Conservation (phyloP, 208 protist species). For the Leishmania mexicana region DNA sequence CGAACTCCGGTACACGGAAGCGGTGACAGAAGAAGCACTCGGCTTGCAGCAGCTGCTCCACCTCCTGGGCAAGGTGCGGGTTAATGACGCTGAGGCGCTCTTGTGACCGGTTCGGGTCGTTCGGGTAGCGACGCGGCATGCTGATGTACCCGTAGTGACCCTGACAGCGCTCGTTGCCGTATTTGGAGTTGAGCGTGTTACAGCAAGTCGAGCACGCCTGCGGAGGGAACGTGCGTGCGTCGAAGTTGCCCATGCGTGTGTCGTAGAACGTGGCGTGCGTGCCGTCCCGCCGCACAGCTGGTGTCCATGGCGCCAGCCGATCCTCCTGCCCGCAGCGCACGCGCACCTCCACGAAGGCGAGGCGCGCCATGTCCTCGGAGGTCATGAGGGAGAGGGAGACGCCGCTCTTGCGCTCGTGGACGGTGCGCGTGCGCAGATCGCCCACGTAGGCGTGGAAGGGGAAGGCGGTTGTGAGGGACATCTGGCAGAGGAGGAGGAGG, state of each 20-base stretch:
- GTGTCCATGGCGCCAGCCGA: slow-evolving; percentile 33
- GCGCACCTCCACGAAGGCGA: slow-evolving; percentile 84
- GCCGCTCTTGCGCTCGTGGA: slow-evolving; percentile 59
- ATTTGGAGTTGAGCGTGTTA: slow-evolving; percentile 46
- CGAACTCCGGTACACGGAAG: slow-evolving; percentile 75
- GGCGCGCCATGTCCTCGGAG: slow-evolving; percentile 76
- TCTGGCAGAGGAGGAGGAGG: slow-evolving; percentile 13
- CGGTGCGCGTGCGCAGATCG: slow-evolving; percentile 80
- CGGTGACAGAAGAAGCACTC: slow-evolving; percentile 90
- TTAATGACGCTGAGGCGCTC: slow-evolving; percentile 81
- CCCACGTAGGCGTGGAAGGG: slow-evolving; percentile 82
- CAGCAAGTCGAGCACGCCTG: slow-evolving; percentile 85
- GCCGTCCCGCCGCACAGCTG: slow-evolving; percentile 31
- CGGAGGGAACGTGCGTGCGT: slow-evolving; percentile 68
- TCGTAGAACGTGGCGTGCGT: slow-evolving; percentile 84
- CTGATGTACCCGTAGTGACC: slow-evolving; percentile 89
- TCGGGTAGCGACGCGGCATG: slow-evolving; percentile 81
- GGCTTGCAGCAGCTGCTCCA: slow-evolving; percentile 76
- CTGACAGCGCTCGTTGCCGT: slow-evolving; percentile 88
- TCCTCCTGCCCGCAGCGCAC: slow-evolving; percentile 74
- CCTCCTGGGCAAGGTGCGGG: slow-evolving; percentile 76
- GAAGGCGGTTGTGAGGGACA: slow-evolving; percentile 90
- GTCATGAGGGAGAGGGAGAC: slow-evolving; percentile 86
- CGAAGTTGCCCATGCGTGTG: slow-evolving; percentile 91
- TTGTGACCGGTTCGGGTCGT: slow-evolving; percentile 33